These are phyloP conservation scores for Boeremia exigua DNA, from an alignment of 2,329 filamentous ascomycete species.

Conservation along the genomic window DNA sequence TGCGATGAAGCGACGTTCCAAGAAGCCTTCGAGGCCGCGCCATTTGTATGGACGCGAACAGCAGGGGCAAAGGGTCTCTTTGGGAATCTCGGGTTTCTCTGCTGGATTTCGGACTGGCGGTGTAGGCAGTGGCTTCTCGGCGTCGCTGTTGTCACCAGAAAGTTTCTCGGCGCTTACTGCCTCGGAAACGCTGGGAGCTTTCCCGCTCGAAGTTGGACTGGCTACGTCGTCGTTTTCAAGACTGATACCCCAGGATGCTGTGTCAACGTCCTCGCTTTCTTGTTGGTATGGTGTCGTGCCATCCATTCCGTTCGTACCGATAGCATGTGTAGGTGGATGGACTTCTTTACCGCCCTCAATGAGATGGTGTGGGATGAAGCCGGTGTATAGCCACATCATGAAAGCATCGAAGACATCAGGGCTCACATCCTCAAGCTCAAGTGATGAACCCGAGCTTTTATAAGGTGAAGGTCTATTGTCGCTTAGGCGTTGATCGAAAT, in stretches of 20 bases:
- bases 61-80: slow-evolving; percentile 45
- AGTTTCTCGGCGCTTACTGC: slow-evolving; percentile 37
- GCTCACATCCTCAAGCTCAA: slow-evolving; percentile 42
- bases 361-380: slow-evolving; percentile 45
- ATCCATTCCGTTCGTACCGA: slow-evolving; percentile 27
- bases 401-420: slow-evolving; percentile 49
- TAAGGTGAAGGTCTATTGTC: slow-evolving; percentile 42
- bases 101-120: slow-evolving; percentile 38
- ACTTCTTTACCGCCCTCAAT: slow-evolving; percentile 45
- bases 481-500: slow-evolving; percentile 41
- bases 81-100: slow-evolving; percentile 44
- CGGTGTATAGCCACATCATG: slow-evolving; percentile 48
- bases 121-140: slow-evolving; percentile 25
- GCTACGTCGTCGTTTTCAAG: slow-evolving; percentile 38
- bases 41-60: slow-evolving; percentile 46
- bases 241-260: slow-evolving; percentile 44
- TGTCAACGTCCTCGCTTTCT: slow-evolving; percentile 43
- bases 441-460: slow-evolving; percentile 31
- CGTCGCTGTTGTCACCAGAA: slow-evolving; percentile 37
- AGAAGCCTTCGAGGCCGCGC: slow-evolving; percentile 45
- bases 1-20: slow-evolving; percentile 45
- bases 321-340: slow-evolving; percentile 35
- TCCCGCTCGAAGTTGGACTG: slow-evolving; percentile 19
- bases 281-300: slow-evolving; percentile 22
- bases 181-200: slow-evolving; percentile 17